Base-by-base conservation (phyloP, 1,284 basidiomycete genomes). In the Fomes fomentarius region DNA sequence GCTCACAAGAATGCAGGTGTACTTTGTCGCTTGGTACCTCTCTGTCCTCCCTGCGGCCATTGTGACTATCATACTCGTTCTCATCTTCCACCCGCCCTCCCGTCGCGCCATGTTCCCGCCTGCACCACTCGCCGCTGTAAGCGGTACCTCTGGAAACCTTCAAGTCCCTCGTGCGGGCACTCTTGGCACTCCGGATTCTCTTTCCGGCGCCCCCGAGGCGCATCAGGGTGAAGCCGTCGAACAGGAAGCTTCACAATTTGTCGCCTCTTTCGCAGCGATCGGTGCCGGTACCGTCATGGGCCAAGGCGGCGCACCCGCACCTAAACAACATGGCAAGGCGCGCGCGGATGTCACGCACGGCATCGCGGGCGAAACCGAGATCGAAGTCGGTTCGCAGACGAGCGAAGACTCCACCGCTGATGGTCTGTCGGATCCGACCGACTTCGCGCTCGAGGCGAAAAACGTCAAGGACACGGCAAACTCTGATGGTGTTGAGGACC, bases 41-140 rank as follows among this genome's bases (percentile, higher is more conserved):
- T 74, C 77, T 3, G 67, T 76, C 41, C 67, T 78, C 10, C 61
- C 77, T 0, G 71, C 74, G 0, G 66, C 74, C 2, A 51, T 78
- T 11, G 56, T 74, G 28, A 49, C 62, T 22, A 74, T 77, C 43
- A 43, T 78, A 9, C 65, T 76, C 17, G 64, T 75, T 4, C 67
- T 84, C 37, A 69, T 79, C 39, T 67, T 78, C 54, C 75, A 76
- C 56, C 79, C 80, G 0, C 67, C 69, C 7, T 72, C 75, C 1
- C 69, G 82, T 41, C 54, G 65, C 14, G 57, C 70, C 28, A 70
- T 83, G 28, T 84, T 84, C 70, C 82, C 81, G 4, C 74, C 76
- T n/a, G 76, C 74, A 4, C 75, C 75, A 0, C 59, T 76, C 12
- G 69, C 75, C 12, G 66, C 71, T 5, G 68, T 76, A 51, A 65